phyloP scores from a whole-genome alignment of 306 rosid genomes.

The Dryas octopetala region DNA sequence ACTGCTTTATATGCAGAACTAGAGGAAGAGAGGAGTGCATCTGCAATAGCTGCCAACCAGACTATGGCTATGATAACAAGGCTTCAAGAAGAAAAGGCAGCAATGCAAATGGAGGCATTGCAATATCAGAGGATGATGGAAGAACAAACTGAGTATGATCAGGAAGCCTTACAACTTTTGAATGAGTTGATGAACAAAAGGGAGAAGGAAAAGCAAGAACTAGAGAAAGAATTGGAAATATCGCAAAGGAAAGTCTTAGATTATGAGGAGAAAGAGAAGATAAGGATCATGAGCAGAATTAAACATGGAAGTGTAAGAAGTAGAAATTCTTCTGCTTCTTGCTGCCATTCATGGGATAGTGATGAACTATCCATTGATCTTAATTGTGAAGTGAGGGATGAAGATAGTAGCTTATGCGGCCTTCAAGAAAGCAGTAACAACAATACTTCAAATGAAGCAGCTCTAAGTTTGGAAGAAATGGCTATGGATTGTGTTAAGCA shows the following conservation, averaged over 20 bases:
- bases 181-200: slow-evolving; percentile 75
- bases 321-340: slow-evolving; percentile 54
- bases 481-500: slow-evolving; percentile 66
- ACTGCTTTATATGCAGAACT: slow-evolving; percentile 66
- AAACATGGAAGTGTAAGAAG: slow-evolving; percentile 56
- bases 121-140: slow-evolving; percentile 93
- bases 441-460: slow-evolving; percentile 25
- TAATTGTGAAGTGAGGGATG: slow-evolving; percentile 42
- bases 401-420: slow-evolving; percentile 30
- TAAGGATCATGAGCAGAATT: slow-evolving; percentile 46
- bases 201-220: slow-evolving; percentile 75
- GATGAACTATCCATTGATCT: slow-evolving; percentile 66
- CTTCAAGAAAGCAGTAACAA: slow-evolving; percentile 35
- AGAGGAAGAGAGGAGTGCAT: slow-evolving; percentile 88
- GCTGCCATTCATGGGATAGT: slow-evolving; percentile 47
- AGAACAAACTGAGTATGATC: slow-evolving; percentile 88
- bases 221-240: slow-evolving; percentile 65
- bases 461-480: slow-evolving; percentile 55
- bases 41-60: slow-evolving; percentile 79
- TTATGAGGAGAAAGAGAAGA: slow-evolving; percentile 60
- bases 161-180: slow-evolving; percentile 77
- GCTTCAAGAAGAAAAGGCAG: slow-evolving; percentile 83
- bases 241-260: slow-evolving; percentile 52
- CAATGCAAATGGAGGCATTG: slow-evolving; percentile 87
- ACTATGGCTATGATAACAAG: slow-evolving; percentile 96